A percentile compares a stretch with the other conserved stretches of the same genome.
These are phyloP conservation scores for Mycena vulgaris DNA, from an alignment of 768 basidiomycete species.

Conservation along the genomic window DNA sequence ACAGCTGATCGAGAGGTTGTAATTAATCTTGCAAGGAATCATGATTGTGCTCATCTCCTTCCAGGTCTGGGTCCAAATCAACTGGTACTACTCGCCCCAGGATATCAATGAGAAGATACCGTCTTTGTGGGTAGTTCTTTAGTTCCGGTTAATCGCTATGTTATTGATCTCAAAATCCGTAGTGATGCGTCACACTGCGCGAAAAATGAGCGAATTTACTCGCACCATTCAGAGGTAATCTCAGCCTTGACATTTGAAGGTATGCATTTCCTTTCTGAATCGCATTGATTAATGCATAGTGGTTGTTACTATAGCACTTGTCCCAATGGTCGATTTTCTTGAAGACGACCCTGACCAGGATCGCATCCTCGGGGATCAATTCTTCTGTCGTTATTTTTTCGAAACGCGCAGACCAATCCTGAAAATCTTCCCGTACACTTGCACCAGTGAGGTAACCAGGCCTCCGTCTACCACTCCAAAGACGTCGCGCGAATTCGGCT, in stretches of 20 bases:
- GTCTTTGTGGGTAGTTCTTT: conserved; percentile 3
- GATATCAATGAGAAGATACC: conserved; percentile 17
- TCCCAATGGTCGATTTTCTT: conserved; percentile 16
- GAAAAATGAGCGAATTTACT: conserved; percentile 24
- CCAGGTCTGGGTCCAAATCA: conserved; percentile 29
- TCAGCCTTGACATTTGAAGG: conserved; percentile 10
- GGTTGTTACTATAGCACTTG: not conserved
- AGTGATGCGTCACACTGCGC: conserved; percentile 13
- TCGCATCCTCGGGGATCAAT: conserved; percentile 11
- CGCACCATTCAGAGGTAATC: conserved; percentile 27
- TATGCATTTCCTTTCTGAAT: not conserved
- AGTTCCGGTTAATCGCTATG: too few species aligned
- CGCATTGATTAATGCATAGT: not conserved
- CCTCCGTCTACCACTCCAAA: not conserved
- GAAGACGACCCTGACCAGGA: conserved; percentile 28
- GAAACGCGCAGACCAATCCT: not conserved
- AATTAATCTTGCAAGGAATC: too few species aligned
- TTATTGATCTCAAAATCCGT: not conserved
- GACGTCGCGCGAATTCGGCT: too few species aligned
- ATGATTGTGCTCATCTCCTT: not conserved
- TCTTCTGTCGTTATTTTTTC: conserved; percentile 29
- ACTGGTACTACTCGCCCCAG: conserved; percentile 26
- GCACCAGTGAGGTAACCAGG: not conserved
- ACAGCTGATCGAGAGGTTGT: not conserved
- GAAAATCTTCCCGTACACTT: conserved; percentile 8